Conservation (phyloP, 225 moss, liverwort and hornwort species). For the Bryoerythrophyllum caledonicum region DNA sequence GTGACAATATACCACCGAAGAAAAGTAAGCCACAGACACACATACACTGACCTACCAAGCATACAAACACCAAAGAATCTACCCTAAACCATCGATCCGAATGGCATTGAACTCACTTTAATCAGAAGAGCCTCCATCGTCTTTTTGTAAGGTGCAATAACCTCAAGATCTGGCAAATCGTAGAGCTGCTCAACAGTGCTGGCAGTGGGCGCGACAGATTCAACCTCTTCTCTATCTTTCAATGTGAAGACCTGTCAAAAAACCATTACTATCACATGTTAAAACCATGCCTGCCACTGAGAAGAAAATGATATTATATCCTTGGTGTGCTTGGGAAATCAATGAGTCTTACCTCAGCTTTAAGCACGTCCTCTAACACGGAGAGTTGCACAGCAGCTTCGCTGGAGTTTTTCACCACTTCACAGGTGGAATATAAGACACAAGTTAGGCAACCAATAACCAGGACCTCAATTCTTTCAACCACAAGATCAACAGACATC, state of each 20-base stretch:
- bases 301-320: neutral
- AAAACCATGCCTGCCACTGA: neutral
- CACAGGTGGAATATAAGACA: neutral
- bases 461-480: neutral
- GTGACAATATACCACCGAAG: neutral
- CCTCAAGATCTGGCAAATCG: conserved; percentile 42
- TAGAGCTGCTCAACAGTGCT: conserved; percentile 66
- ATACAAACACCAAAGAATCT: conserved; percentile 10
- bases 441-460: neutral
- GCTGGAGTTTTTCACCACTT: conserved; percentile 70
- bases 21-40: neutral
- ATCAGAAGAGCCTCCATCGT: conserved; percentile 57
- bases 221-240: conserved; percentile 87
- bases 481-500: neutral
- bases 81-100: neutral
- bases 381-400: conserved; percentile 76
- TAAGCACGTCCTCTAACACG: conserved; percentile 70
- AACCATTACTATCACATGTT: neutral
- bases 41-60: neutral
- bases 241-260: conserved; percentile 72
- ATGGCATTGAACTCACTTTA: conserved; percentile 52
- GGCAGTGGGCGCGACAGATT: conserved; percentile 80
- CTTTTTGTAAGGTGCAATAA: conserved; percentile 46
- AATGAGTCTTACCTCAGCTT: conserved; percentile 59
- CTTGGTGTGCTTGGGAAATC: neutral